Evolutionary conservation across 306 rosid genomes (phyloP).

Genomic region (Notholithocarpus densiflorus): DNA sequence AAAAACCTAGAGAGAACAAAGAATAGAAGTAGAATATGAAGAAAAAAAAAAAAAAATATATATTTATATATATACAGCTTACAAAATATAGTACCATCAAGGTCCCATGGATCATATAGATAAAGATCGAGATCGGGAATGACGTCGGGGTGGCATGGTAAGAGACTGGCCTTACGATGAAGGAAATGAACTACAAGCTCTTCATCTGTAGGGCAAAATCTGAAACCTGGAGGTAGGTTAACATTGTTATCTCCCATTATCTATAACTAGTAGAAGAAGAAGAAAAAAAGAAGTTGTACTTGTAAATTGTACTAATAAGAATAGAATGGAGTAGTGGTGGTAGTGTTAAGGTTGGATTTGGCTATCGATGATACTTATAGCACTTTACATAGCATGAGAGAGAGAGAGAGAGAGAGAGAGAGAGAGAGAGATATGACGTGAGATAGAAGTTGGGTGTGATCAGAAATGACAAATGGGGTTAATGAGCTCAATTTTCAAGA

Average conservation of each 20-base stretch:
- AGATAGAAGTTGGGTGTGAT: constrained; percentile 37
- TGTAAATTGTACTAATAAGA: not conserved
- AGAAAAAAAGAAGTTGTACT: not conserved
- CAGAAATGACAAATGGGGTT: constrained; percentile 6
- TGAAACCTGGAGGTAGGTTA: constrained; percentile 89
- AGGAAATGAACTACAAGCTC: constrained; percentile 93
- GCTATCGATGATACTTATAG: constrained; percentile 49
- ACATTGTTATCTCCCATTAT: constrained; percentile 55
- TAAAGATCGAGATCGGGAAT: constrained; percentile 91
- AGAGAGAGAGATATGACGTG: constrained; percentile 41
- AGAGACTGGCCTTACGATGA: constrained; percentile 75
- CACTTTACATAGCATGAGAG: not conserved
- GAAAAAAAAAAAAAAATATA: not conserved
- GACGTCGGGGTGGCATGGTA: constrained; percentile 94
- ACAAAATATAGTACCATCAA: constrained; percentile 44
- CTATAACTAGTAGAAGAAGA: not conserved
- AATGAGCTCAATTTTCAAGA: constrained; percentile 7
- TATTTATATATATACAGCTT: not conserved
- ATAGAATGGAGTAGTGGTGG: constrained; percentile 8
- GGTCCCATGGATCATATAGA: constrained; percentile 88
- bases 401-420: not conserved
- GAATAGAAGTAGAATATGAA: not conserved
- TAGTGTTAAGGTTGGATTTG: constrained; percentile 2
- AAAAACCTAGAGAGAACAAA: not conserved
- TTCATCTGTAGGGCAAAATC: constrained; percentile 86